A percentile compares a stretch with the other conserved stretches of the same genome.
Evolutionary conservation across 1,284 basidiomycete species (phyloP).

Genomic region (Boletus calvinii): DNA sequence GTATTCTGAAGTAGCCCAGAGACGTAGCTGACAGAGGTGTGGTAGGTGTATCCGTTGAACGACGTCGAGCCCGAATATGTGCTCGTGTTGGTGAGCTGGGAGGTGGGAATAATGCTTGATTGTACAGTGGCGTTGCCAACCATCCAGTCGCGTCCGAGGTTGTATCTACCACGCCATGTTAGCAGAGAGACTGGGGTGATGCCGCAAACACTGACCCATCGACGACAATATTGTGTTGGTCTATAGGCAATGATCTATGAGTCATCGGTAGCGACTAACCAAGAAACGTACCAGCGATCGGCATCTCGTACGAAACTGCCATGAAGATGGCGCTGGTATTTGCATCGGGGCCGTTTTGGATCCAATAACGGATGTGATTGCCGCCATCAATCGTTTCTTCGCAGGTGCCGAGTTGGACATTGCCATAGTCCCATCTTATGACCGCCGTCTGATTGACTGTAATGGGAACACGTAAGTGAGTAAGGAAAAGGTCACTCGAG

Average conservation of each 20-base stretch:
- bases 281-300: slow-evolving; percentile 48
- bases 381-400: slow-evolving; percentile 86
- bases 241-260: slow-evolving; percentile 20
- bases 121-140: slow-evolving; percentile 74
- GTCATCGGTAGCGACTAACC: background rate
- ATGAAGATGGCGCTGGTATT: slow-evolving; percentile 83
- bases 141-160: slow-evolving; percentile 73
- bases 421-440: slow-evolving; percentile 79
- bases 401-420: slow-evolving; percentile 77
- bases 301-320: slow-evolving; percentile 75
- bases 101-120: slow-evolving; percentile 50
- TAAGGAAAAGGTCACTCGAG: background rate
- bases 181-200: background rate
- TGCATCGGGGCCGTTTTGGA: slow-evolving; percentile 64
- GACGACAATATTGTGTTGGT: slow-evolving; percentile 52
- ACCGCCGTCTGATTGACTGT: slow-evolving; percentile 76
- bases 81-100: slow-evolving; percentile 48
- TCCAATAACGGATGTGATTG: slow-evolving; percentile 90
- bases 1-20: slow-evolving; percentile 68
- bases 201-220: slow-evolving; percentile 46
- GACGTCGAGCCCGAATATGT: slow-evolving; percentile 59
- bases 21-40: slow-evolving; percentile 65
- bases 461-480: background rate
- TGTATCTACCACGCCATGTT: slow-evolving; percentile 41
- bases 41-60: slow-evolving; percentile 65